Evolutionary conservation across 495 filamentous ascomycete species (phyloP).

Genomic region (Penicillium turbatum): DNA sequence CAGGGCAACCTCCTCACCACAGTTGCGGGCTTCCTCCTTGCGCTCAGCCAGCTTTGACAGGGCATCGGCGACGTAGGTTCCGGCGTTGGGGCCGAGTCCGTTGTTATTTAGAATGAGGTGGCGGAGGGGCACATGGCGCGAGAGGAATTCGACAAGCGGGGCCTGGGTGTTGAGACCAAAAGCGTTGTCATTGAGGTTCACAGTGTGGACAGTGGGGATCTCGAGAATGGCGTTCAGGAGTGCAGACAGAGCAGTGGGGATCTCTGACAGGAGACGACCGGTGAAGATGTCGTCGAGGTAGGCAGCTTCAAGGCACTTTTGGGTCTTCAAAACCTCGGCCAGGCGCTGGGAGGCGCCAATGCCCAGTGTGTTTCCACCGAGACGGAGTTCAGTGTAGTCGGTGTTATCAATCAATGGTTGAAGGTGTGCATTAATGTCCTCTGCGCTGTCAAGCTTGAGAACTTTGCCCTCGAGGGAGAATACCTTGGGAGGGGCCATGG

Average conservation of each 20-base stretch:
- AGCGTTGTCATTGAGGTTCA: slow-evolving; percentile 96
- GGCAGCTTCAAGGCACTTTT: slow-evolving; percentile 76
- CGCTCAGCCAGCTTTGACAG: slow-evolving; percentile 70
- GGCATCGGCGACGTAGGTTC: slow-evolving; percentile 77
- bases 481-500: slow-evolving; percentile 60
- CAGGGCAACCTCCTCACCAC: slow-evolving; percentile 64
- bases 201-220: slow-evolving; percentile 75
- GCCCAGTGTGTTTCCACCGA: slow-evolving; percentile 88
- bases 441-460: slow-evolving; percentile 83
- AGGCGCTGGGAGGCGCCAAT: slow-evolving; percentile 80
- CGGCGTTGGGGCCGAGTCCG: slow-evolving; percentile 88
- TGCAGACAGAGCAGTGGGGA: slow-evolving; percentile 79
- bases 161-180: slow-evolving; percentile 91
- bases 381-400: slow-evolving; percentile 75
- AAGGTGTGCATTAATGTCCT: slow-evolving; percentile 83
- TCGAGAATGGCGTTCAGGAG: slow-evolving; percentile 83
- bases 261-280: slow-evolving; percentile 86
- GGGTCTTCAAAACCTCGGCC: slow-evolving; percentile 70
- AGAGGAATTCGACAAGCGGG: slow-evolving; percentile 79
- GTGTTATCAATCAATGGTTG: slow-evolving; percentile 62
- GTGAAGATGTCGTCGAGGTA: slow-evolving; percentile 98
- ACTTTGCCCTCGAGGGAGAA: slow-evolving; percentile 89
- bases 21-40: slow-evolving; percentile 70
- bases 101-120: slow-evolving; percentile 97
- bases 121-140: slow-evolving; percentile 76